A percentile compares a stretch with the other conserved stretches of the same genome.
phyloP scores from a whole-genome alignment of 169 alveolate species.

The Amoebophrya sp. region DNA sequence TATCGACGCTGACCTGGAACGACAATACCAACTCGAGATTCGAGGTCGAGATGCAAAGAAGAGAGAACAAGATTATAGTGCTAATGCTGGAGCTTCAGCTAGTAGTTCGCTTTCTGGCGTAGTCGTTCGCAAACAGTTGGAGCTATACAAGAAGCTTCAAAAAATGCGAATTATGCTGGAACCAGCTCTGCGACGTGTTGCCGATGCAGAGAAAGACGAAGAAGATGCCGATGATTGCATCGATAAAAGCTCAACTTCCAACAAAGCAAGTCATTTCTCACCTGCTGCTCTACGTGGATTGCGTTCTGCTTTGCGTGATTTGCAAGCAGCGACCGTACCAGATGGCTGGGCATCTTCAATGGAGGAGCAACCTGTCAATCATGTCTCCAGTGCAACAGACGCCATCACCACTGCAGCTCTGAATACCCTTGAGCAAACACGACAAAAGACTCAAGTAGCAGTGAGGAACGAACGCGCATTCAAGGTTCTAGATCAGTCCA shows the following conservation, averaged over 20 bases:
- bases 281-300: too few relatives aligned
- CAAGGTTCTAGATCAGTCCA: slow-evolving; percentile 18
- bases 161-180: neutral
- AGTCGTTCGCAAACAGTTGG: neutral
- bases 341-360: too few relatives aligned
- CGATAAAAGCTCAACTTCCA: too few relatives aligned
- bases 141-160: neutral
- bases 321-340: too few relatives aligned
- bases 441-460: neutral
- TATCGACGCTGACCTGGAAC: neutral
- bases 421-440: neutral
- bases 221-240: too few relatives aligned
- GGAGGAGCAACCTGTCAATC: too few relatives aligned
- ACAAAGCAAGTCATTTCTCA: too few relatives aligned
- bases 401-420: too few relatives aligned
- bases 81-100: neutral
- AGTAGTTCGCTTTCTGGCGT: neutral
- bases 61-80: neutral
- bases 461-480: neutral
- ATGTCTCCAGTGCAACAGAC: too few relatives aligned
- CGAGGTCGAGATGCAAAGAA: neutral
- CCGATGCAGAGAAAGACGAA: neutral
- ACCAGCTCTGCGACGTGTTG: neutral
- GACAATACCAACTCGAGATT: neutral
- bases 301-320: too few relatives aligned